Base-by-base conservation (phyloP, 176 grass and related monocot species). In the Secale cereale region DNA sequence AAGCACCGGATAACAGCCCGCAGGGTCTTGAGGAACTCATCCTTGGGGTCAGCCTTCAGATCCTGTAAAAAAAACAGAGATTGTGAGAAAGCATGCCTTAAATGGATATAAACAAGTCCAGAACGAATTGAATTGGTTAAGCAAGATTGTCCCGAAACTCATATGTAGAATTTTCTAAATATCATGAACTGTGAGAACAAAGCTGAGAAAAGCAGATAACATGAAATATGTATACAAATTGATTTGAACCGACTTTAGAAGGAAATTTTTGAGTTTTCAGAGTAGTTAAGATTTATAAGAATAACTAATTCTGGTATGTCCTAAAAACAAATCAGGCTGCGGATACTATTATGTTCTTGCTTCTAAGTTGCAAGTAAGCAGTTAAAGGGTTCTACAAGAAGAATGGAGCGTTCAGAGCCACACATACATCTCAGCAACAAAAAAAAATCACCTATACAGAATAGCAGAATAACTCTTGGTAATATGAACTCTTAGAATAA, bases 31-130 rank as follows among this genome's bases (percentile, higher is more conserved):
- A 98, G 89, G 78, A 90, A 98, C 68, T 98, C 96, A 37, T 98
- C 93, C 26, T 98, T 86, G 39, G 96, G 93, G 36, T 95, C 91
- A 70, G 89, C 82, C 92, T 98, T 98, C 46, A 98, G 84, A 81
- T 98, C 93, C 96, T 98, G 83, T 43, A 41, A 75, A 80, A 9
- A 9, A 15, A 20, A 4, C 12, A 10, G 12, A 48, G 4, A 0
- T 50, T 65, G 46, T 82, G 17, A 70, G 31, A 7, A 59, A 54
- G 33, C 25, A 66, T 9, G 1, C 3, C 7, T 45, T 10, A 6
- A 27, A 15, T 9, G 9, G 59, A 77, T 11, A 19, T 6, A 41
- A 8, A 7, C 54, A 48, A 16, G 16, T 16, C n/a, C 22, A 26
- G 25, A 64, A 46, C 13, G 13, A 43, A 37, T 10, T 46, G 13